Conservation (phyloP, 352 stramenopile species). For the Globisporangium takayamanum region DNA sequence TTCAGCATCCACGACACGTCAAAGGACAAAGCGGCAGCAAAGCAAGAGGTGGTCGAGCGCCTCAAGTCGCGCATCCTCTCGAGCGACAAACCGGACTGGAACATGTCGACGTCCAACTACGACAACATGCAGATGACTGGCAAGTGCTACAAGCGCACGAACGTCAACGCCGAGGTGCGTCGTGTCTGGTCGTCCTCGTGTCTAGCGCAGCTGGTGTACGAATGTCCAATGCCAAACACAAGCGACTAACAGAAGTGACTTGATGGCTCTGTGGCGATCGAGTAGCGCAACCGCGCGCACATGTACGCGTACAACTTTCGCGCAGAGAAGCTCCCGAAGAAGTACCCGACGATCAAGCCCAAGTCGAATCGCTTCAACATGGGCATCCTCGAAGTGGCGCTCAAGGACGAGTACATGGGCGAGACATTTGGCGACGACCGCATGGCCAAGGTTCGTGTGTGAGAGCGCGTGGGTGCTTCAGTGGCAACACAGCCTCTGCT, state of each 20-base stretch:
- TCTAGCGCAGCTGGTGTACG: no score
- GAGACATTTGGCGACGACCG: conserved; percentile 66
- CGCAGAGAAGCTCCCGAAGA: conserved; percentile 77
- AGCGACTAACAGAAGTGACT: no score
- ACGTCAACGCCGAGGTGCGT: conserved; percentile 68
- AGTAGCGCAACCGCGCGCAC: conserved; percentile 58
- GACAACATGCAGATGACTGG: conserved; percentile 66
- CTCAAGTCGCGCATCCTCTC: conserved; percentile 58
- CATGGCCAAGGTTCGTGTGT: conserved; percentile 41
- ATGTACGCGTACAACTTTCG: conserved; percentile 87
- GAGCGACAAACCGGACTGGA: conserved; percentile 46
- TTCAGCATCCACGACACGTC: conserved; percentile 63
- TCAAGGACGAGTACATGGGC: conserved; percentile 54
- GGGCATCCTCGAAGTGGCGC: conserved; percentile 61
- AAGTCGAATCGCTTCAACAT: conserved; percentile 78
- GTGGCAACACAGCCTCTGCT: not conserved
- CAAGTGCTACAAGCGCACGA: conserved; percentile 74
- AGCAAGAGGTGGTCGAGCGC: conserved; percentile 52
- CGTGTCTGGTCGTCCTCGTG: not conserved
- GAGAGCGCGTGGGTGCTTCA: not conserved
- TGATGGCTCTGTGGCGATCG: not conserved
- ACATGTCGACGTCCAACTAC: conserved; percentile 62
- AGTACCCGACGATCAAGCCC: conserved; percentile 62
- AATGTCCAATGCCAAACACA: no score
- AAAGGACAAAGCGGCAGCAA: conserved; percentile 42